Base-by-base conservation (phyloP, 163 green algal genomes). In the Smithsoniella earleae region DNA sequence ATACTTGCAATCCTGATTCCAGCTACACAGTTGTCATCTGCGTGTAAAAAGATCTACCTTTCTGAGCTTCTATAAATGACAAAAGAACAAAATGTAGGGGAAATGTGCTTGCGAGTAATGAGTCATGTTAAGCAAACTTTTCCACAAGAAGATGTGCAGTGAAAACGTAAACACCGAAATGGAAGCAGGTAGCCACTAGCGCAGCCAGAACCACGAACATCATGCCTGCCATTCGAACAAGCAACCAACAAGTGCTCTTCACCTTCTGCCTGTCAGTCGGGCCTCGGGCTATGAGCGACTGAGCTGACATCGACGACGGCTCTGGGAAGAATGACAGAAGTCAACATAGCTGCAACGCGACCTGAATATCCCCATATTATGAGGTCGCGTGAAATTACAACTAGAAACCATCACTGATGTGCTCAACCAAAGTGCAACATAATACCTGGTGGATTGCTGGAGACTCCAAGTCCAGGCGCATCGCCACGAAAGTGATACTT, bases 281-380 rank as follows among this genome's bases (percentile, higher is more conserved):
- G 49, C 33, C 49, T 6, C 49, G 49, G 25, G 49, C 49, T 25
- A 64, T 64, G 25, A 64, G 49, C 1, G 49, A 64, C 49, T 64
- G 49, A 25, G 49, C 49, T 27, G 49, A 36, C 49, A 64, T 64
- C 49, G 49, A 64, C 49, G 33, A 27, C 49, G 49, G 49, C 49
- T 64, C 49, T 0, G 49, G 49, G 49, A 64, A 64, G 49, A 64
- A 64, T 1, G 49, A 64, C 49, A 64, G 49, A 25, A 64, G 49
- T 27, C 49, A 64, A 27, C 31, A 64, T 27, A 64, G 49, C 49
- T 64, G 49, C 49, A 64, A 27, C 49, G 49, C 49, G 8, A 64
- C 49, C 49, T 64, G 49, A 10, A 64, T 25, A n/a, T n/a, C n/a
- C n/a, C n/a, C n/a, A n/a, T n/a, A n/a, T n/a, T n/a, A n/a, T n/a